These are phyloP conservation scores for Cryptosporidium xiaoi DNA, from an alignment of 169 alveolate species.

Conservation along the genomic window DNA sequence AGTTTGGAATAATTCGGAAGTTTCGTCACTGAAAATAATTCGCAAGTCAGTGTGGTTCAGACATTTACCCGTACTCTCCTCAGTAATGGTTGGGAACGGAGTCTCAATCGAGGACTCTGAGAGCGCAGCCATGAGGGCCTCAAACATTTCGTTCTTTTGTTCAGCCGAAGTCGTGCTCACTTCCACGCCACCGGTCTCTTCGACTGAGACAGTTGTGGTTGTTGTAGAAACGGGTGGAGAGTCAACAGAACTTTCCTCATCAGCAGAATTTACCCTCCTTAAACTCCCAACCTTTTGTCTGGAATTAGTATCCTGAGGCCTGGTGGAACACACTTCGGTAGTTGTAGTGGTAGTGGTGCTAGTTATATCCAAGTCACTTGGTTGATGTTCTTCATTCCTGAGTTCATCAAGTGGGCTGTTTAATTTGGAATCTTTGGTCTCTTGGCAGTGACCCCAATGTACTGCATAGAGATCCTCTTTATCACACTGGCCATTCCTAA, in stretches of 20 bases:
- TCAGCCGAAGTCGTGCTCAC: background rate
- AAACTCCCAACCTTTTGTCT: background rate
- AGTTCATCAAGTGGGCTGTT: background rate
- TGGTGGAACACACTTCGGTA: conserved; percentile 12
- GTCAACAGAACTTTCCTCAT: background rate
- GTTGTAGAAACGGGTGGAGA: background rate
- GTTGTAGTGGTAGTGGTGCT: conserved; percentile 8
- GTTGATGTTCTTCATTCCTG: background rate
- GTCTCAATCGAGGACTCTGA: background rate
- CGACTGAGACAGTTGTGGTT: background rate
- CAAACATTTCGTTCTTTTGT: background rate
- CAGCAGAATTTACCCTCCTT: background rate
- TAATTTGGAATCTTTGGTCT: background rate
- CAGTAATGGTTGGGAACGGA: conserved; percentile 52
- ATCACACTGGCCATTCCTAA: conserved; percentile 49
- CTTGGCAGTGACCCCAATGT: conserved; percentile 15
- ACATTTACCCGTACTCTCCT: conserved; percentile 36
- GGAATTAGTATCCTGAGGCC: background rate
- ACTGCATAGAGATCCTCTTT: background rate
- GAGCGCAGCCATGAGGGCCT: background rate
- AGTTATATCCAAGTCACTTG: background rate
- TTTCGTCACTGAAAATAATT: conserved; percentile 17
- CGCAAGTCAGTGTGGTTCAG: conserved; percentile 14
- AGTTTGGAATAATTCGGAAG: conserved; percentile 2
- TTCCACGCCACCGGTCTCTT: background rate